Conservation (phyloP, 176 grass and related monocot genomes). For the Oryza coarctata region DNA sequence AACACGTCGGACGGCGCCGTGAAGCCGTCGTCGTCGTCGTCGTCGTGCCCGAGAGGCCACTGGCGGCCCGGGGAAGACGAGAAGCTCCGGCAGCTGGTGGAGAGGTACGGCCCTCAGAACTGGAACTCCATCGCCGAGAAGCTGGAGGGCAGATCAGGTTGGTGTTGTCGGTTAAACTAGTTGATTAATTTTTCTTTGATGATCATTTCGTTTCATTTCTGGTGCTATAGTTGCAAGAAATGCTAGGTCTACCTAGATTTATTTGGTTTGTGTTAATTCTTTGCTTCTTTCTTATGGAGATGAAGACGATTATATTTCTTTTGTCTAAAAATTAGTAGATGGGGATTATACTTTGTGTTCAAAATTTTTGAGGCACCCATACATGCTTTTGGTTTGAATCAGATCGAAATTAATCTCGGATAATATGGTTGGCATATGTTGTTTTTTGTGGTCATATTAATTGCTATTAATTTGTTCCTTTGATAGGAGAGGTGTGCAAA, state of each 20-base stretch:
- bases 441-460: neutral
- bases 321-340: neutral
- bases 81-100: conserved; percentile 67
- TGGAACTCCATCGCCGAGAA: conserved; percentile 98
- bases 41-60: conserved; percentile 70
- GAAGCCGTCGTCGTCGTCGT: conserved; percentile 44
- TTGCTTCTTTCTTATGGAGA: neutral
- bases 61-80: conserved; percentile 89
- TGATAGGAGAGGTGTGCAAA: neutral
- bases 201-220: neutral
- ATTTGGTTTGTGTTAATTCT: neutral
- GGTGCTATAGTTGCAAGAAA: neutral
- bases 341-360: neutral
- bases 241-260: neutral
- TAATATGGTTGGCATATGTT: neutral
- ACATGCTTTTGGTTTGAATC: neutral
- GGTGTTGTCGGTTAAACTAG: neutral
- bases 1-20: conserved; percentile 52
- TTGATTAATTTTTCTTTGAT: conserved; percentile 31
- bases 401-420: neutral
- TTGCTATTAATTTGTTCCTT: neutral
- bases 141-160: conserved; percentile 92
- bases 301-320: neutral
- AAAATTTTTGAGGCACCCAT: neutral
- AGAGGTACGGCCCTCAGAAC: conserved; percentile 88